A percentile compares a stretch with the other conserved stretches of the same genome.
Conservation (phyloP, 2,329 filamentous ascomycete genomes). For the Arthrobotrys iridis region DNA sequence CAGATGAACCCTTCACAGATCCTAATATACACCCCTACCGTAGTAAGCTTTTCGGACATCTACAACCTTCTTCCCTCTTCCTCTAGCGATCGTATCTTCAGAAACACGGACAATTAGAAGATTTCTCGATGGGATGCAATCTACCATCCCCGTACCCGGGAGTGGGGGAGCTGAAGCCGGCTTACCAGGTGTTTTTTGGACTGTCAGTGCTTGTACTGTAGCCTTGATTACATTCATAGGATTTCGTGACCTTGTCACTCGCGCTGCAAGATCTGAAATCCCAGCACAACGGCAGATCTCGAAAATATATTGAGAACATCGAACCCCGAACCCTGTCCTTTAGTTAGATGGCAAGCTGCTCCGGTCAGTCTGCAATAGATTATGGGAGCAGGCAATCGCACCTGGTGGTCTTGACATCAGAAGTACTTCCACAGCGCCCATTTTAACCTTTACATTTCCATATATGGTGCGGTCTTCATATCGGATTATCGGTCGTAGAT, state of each 20-base stretch:
- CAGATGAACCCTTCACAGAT: neutral
- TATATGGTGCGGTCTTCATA: conserved; percentile 94
- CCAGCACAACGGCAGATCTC: conserved; percentile 90
- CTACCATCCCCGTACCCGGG: neutral
- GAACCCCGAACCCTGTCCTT: conserved; percentile 83
- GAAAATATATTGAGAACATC: conserved; percentile 89
- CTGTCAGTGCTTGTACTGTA: conserved; percentile 80
- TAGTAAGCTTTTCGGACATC: conserved; percentile 98
- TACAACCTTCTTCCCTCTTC: conserved; percentile 91
- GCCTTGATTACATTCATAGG: conserved; percentile 99
- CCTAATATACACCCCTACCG: conserved; percentile 54
- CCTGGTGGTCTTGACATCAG: conserved; percentile 86
- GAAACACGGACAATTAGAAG: neutral
- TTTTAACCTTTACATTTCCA: conserved; percentile 83
- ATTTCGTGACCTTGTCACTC: conserved; percentile 85
- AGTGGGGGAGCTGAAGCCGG: neutral
- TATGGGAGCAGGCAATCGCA: conserved; percentile 65
- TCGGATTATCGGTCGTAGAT: conserved; percentile 88
- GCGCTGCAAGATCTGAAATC: conserved; percentile 84
- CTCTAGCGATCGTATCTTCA: conserved; percentile 81
- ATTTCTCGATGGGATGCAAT: neutral
- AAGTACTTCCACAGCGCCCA: conserved; percentile 85
- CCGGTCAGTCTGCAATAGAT: neutral
- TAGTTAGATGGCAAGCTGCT: neutral
- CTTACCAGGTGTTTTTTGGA: conserved; percentile 76